phyloP scores from a whole-genome alignment of 2,329 filamentous ascomycete genomes.

The Botrytis paeoniae region DNA sequence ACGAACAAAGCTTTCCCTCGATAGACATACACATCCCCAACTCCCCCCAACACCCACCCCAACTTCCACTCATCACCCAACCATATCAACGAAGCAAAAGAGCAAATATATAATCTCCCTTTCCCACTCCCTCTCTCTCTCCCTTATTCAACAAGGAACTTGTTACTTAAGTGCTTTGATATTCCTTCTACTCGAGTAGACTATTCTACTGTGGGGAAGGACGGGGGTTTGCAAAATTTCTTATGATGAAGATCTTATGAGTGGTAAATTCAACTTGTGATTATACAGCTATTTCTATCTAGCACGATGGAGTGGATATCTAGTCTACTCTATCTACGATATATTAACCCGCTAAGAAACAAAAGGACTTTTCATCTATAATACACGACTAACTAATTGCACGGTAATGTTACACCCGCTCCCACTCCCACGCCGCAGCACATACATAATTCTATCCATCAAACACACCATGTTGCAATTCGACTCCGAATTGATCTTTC shows the following conservation, averaged over 20 bases:
- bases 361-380: neutral
- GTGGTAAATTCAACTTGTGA: neutral
- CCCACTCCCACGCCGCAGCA: neutral
- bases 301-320: neutral
- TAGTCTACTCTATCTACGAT: neutral
- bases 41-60: too few relatives aligned
- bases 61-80: too few relatives aligned
- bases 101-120: neutral
- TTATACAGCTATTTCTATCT: neutral
- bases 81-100: too few relatives aligned
- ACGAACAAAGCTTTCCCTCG: too few relatives aligned
- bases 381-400: neutral
- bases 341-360: neutral
- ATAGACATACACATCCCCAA: too few relatives aligned
- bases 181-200: too few relatives aligned
- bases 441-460: slow-evolving; percentile 57
- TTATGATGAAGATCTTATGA: too few relatives aligned
- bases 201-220: too few relatives aligned
- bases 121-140: neutral
- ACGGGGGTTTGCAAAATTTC: too few relatives aligned
- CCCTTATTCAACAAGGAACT: too few relatives aligned
- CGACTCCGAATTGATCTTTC: slow-evolving; percentile 79
- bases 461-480: slow-evolving; percentile 84
- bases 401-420: neutral
- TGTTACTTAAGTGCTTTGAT: too few relatives aligned